phyloP scores from a whole-genome alignment of 768 basidiomycete species.

The Lactarius trivialis region DNA sequence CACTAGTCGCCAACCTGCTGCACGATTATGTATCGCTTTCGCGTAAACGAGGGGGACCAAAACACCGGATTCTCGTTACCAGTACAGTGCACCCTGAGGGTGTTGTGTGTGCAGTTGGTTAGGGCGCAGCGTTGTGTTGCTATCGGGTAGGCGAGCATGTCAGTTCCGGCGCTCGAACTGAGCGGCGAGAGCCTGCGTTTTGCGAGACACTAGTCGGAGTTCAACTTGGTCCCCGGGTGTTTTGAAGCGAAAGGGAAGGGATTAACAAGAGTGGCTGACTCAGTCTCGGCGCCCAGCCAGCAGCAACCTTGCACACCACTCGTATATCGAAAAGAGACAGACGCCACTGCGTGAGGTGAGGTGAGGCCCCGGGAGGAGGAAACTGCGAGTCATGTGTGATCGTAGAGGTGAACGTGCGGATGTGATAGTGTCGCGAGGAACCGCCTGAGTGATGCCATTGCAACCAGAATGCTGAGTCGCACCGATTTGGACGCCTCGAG shows the following conservation, averaged over 20 bases:
- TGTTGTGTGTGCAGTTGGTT: slow-evolving; percentile 3
- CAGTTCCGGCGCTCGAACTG: neutral
- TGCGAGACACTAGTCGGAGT: slow-evolving; percentile 20
- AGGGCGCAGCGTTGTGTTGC: neutral
- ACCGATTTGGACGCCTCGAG: slow-evolving; percentile 21
- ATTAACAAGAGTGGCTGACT: slow-evolving; percentile 1
- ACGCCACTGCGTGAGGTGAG: slow-evolving; percentile 10
- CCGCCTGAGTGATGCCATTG: slow-evolving; percentile 17
- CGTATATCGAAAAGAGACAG: neutral
- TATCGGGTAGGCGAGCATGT: neutral
- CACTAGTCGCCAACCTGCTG: neutral
- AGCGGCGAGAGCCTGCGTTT: slow-evolving; percentile 1
- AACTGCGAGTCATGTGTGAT: slow-evolving; percentile 19
- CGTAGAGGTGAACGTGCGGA: slow-evolving; percentile 17
- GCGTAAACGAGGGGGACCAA: neutral
- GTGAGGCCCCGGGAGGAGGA: slow-evolving; percentile 8
- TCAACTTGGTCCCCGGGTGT: neutral
- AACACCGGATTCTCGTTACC: neutral
- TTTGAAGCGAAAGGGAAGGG: neutral
- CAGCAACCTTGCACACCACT: neutral
- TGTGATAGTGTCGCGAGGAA: slow-evolving; percentile 10
- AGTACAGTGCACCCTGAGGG: slow-evolving; percentile 1
- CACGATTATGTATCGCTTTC: neutral
- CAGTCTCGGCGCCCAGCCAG: neutral
- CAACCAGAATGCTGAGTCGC: neutral